Evolutionary conservation across 2,329 filamentous ascomycete species (phyloP), one percentile per base, ranked within the genome.

Genomic region (Neonectria magnoliae): DNA sequence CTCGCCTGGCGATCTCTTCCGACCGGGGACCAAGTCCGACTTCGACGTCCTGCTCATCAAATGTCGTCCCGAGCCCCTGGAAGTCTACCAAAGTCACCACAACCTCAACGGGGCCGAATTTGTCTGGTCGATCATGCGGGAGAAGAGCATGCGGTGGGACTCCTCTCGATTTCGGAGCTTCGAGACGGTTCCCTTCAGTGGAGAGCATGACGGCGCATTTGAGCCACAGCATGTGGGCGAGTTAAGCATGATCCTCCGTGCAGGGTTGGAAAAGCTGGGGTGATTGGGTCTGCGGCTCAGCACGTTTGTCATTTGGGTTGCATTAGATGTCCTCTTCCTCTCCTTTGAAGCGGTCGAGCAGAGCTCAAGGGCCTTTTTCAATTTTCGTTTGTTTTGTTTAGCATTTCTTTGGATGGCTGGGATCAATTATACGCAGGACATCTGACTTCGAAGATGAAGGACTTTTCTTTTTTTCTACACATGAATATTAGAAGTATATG

Each of bases 31-130:
- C 7, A 56, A 52, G 38, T 71, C 66, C 44, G 55, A 71, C 60
- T 73, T 71, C 38, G 66, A 70, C 31, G 64, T 58, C 7, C 57
- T 71, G 14, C 68, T 73, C 33, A 60, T 73, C 60, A 73, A 73
- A 47, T 73, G 70, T 56, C 56, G 51, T 3, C 47, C 62, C 6
- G 62, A 68, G 31, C 47, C 54, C 5, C 29, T 58, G 14, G n/a
- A 54, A 16, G 60, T 61, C 7, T 31, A 57, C 18, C 44, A 41
- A 29, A 29, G 41, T 16, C 38, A 38, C 9, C 44, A 53, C 18
- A 48, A 62, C 16, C 16, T 25, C 31, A 48, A 62, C 29, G 52
- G 65, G 47, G 64, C 58, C 2, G 47, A 59, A 13, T 51, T 62
- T 11, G 62, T 71, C 29, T 54, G 64, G 48, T 57, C 52, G 18